These are phyloP conservation scores for Xylaria multiplex DNA, from an alignment of 2,329 filamentous ascomycete genomes.

Conservation along the genomic window DNA sequence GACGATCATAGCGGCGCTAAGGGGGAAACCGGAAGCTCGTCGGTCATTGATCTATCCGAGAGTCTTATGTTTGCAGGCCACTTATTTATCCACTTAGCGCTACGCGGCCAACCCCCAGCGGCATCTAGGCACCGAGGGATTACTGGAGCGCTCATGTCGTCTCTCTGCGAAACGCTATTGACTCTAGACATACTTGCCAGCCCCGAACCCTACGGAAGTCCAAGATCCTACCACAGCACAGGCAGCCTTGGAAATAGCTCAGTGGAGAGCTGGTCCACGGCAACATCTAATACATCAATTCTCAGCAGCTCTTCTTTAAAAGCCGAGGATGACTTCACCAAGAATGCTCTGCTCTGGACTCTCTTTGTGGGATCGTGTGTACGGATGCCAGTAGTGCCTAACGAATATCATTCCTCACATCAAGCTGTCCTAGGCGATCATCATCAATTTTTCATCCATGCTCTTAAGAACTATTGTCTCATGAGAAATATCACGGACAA, in stretches of 20 bases:
- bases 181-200: constrained; percentile 43
- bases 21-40: constrained; percentile 20
- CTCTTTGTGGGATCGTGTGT: constrained; percentile 49
- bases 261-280: constrained; percentile 35
- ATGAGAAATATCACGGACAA: constrained; percentile 43
- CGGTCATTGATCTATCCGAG: constrained; percentile 45
- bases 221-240: constrained; percentile 34
- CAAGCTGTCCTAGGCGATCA: constrained; percentile 39
- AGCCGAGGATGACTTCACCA: constrained; percentile 43
- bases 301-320: constrained; percentile 17
- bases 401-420: constrained; percentile 33
- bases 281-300: constrained; percentile 32
- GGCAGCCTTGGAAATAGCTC: constrained; percentile 33
- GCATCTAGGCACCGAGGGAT: constrained; percentile 47
- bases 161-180: constrained; percentile 43
- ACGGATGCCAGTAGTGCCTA: constrained; percentile 37
- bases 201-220: constrained; percentile 36
- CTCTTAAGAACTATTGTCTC: constrained; percentile 44
- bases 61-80: constrained; percentile 47
- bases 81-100: constrained; percentile 48
- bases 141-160: constrained; percentile 44
- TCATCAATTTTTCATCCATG: constrained; percentile 47
- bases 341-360: constrained; percentile 47
- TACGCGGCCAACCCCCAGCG: constrained; percentile 48
- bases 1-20: constrained; percentile 30